phyloP scores from a whole-genome alignment of 345 rosid species.

The Turritis glabra region DNA sequence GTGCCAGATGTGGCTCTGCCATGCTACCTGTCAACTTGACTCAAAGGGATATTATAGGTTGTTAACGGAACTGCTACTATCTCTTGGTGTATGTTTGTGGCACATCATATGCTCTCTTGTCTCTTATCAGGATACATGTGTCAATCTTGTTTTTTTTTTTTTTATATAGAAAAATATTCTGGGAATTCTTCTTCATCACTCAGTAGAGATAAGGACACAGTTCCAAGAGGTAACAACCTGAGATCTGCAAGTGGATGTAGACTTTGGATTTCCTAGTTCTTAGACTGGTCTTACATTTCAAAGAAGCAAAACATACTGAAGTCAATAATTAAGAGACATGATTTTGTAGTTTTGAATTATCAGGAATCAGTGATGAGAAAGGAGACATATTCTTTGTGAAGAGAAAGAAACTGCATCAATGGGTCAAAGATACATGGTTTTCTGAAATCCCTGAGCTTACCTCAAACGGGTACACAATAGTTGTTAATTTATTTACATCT shows the following conservation, averaged over 20 bases:
- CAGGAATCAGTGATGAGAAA: constrained; percentile 45
- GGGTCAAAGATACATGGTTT: constrained; percentile 51
- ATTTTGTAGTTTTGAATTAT: constrained; percentile 22
- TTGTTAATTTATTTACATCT: constrained; percentile 1
- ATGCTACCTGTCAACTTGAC: constrained; percentile 15
- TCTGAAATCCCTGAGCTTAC: constrained; percentile 50
- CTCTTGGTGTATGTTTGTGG: constrained; percentile 1
- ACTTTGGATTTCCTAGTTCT: background rate
- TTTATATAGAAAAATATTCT: constrained; percentile 33
- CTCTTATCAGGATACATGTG: background rate
- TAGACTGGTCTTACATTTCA: background rate
- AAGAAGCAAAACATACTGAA: constrained; percentile 15
- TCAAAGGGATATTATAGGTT: constrained; percentile 15
- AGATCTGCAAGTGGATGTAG: constrained; percentile 38
- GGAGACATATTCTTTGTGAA: constrained; percentile 50
- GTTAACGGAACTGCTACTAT: constrained; percentile 10
- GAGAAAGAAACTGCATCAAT: constrained; percentile 57
- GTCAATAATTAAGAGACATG: constrained; percentile 12
- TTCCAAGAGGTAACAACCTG: constrained; percentile 20
- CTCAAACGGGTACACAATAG: constrained; percentile 48
- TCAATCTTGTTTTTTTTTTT: background rate
- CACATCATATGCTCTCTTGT: constrained; percentile 7
- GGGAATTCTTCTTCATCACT: constrained; percentile 34
- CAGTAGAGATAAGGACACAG: constrained; percentile 29
- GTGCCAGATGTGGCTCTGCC: constrained; percentile 12